Base-by-base conservation (phyloP, 345 rosid species). In the Moricandia moricandioides region DNA sequence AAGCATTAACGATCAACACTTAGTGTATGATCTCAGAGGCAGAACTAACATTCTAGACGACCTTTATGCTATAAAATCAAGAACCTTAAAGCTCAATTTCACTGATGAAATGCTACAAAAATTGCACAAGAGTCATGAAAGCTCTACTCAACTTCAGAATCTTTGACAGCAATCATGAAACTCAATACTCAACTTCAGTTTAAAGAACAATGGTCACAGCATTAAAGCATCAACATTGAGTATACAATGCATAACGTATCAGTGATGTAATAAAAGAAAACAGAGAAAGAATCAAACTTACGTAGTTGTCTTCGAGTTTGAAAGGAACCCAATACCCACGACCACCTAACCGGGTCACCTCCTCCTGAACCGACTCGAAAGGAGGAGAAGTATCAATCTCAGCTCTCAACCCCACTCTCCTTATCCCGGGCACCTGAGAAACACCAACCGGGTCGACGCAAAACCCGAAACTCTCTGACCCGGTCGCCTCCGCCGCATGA, bases 381-480 rank as follows among this genome's bases (percentile, higher is more conserved):
- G 97, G 99, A 2, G 88, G 95, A 43, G 97, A 91, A 12, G 98
- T 94, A 24, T 94, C 98, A 12, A 94, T 91, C 83, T 91, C 98
- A 6, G 90, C 98, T 77, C 97, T 85, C 76, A 79, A 71, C 7
- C 82, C 78, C 0, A 79, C 71, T 76, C 82, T 87, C 85, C 87
- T 86, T 7, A 86, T 82, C 10, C 93, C 92, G 13, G 82, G 82
- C 3, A 40, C 63, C 5, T 61, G 57, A 33, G 72, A 56, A n/a
- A 51, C 70, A 62, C 57, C 35, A 30, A 52, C 81, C 18, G 82
- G 77, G 4, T 80, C 82, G 0, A 77, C 31, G 63, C 73, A 77
- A 10, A 80, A 71, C 18, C 82, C 82, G 31, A 80, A 67, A 62
- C 35, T 62, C 24, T 81, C 83, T 0, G 82, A 72, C 2, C 72